phyloP scores from a whole-genome alignment of 78 protist genomes.

The Neovahlkampfia damariscottae region DNA sequence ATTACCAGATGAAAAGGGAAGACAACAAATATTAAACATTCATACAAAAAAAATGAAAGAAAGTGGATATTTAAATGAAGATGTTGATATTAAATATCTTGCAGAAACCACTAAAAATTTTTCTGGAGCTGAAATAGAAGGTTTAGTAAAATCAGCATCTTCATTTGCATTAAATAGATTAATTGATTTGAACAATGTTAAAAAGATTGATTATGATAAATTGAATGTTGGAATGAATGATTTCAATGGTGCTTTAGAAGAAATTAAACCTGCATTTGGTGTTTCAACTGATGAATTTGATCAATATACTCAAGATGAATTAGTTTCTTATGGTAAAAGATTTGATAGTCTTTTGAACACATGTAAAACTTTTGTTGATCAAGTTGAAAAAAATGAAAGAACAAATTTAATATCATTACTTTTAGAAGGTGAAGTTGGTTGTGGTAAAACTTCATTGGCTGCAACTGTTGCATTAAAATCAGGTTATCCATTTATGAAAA shows the following conservation, averaged over 20 bases:
- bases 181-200: slow-evolving; percentile 52
- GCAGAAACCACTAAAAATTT: slow-evolving; percentile 86
- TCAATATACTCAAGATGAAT: slow-evolving; percentile 44
- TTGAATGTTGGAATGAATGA: slow-evolving; percentile 46
- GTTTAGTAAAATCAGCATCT: slow-evolving; percentile 76
- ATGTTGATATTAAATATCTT: slow-evolving; percentile 62
- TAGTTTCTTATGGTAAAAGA: slow-evolving; percentile 37
- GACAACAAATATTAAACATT: slow-evolving; percentile 84
- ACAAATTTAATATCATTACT: slow-evolving; percentile 69
- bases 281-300: slow-evolving; percentile 48
- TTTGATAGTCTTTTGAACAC: slow-evolving; percentile 15
- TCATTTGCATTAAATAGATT: slow-evolving; percentile 66
- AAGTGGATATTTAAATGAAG: slow-evolving; percentile 42
- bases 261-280: slow-evolving; percentile 89
- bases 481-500: slow-evolving; percentile 79
- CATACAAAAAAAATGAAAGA: slow-evolving; percentile 71
- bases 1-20: slow-evolving; percentile 93
- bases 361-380: slow-evolving; percentile 39
- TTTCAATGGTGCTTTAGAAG: slow-evolving; percentile 72
- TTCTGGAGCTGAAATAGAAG: slow-evolving; percentile 88
- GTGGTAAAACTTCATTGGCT: slow-evolving; percentile 93
- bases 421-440: slow-evolving; percentile 59
- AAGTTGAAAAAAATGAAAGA: slow-evolving; percentile 39
- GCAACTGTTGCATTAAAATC: slow-evolving; percentile 63
- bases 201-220: slow-evolving; percentile 18